Base-by-base conservation (phyloP, 2,329 filamentous ascomycete species). In the Leptographium flavum region DNA sequence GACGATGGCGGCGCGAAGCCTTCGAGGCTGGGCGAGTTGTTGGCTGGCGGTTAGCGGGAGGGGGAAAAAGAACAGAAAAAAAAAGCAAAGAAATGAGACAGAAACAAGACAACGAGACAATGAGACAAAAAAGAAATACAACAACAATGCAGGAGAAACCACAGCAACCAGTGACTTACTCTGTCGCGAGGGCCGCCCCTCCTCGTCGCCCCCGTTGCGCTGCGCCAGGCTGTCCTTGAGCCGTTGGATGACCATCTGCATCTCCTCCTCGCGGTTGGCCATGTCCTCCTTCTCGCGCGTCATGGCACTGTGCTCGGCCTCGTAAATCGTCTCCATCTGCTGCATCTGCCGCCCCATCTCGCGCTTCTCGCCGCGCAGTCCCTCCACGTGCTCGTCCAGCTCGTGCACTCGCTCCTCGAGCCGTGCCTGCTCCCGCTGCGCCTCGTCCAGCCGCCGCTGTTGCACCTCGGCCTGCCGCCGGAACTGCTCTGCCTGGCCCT, bases 271-370 rank as follows among this genome's bases (percentile, higher is more conserved):
- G 47, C 81, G 75, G 54, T 81, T 82, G 45, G 75, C 71, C 63
- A 88, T 82, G 55, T 93, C 86, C 53, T 95, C 88, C 66, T 93
- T 92, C 62, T 96, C 90, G 63, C 88, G 87, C 57, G 86, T 79
- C 65, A 90, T 83, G 45, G 85, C 79, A 57, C 81, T 85, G 51
- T 87, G 78, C 64, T 98, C 92, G 38, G 83, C 79, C 62, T 96
- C 90, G 61, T 94, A 93, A 52, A 93, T 88, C 52, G 81, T 79
- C 63, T 95, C 88, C 67, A 95, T 80, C 61, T 98, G 92, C 52
- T 90, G 79, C 57, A 86, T 84, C 62, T 93, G 83, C 51, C 87
- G 77, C 27, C 81, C 76, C 45, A 81, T 73, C 54, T 96, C 88
- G 55, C 85, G 78, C 65, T 92, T 88, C 57, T 94, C 86, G 56